Evolutionary conservation across 139 green algal species (phyloP), one percentile per base, ranked within the genome.

Genomic region (Spirogloea muscicola): DNA sequence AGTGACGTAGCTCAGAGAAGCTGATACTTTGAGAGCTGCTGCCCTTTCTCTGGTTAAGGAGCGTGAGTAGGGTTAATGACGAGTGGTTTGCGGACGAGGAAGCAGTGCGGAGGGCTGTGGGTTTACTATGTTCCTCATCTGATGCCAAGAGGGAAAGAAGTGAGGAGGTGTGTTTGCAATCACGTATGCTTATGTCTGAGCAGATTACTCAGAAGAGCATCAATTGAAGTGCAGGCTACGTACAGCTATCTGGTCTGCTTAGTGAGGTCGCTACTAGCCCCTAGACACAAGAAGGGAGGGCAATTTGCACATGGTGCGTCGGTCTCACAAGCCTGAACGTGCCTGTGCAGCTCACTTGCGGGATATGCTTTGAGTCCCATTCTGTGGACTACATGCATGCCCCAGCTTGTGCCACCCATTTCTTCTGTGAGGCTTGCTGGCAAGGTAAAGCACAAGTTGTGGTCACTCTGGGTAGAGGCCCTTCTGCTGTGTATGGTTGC

Each of bases 301-400:
- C n/a, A n/a, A n/a, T n/a, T n/a, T n/a, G n/a, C n/a, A n/a, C n/a
- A n/a, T n/a, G n/a, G n/a, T n/a, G n/a, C n/a, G n/a, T n/a, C n/a
- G n/a, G n/a, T n/a, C n/a, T n/a, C n/a, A n/a, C n/a, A n/a, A n/a
- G n/a, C n/a, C n/a, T n/a, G n/a, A n/a, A n/a, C n/a, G n/a, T n/a
- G 63, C 52, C 33, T 66, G 21, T 16, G 36, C 81, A 88, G 79
- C 72, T 81, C 25, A 80, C 31, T 2, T 98, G 93, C 83, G 79
- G 86, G 51, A 95, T 98, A 62, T 98, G 94, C 86, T 98, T 95
- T 40, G 92, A 97, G 21, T 72, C 59, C 3, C 90, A 87, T 58
- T 55, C 77, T 1, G 27, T 40, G 27, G 63, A 72, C 1, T 36
- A 72, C 33, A 66, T 74, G 42, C 61, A 65, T 5, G 21, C 36